Base-by-base conservation (phyloP, 2,329 filamentous ascomycete genomes). In the Elsinoe arachidis region DNA sequence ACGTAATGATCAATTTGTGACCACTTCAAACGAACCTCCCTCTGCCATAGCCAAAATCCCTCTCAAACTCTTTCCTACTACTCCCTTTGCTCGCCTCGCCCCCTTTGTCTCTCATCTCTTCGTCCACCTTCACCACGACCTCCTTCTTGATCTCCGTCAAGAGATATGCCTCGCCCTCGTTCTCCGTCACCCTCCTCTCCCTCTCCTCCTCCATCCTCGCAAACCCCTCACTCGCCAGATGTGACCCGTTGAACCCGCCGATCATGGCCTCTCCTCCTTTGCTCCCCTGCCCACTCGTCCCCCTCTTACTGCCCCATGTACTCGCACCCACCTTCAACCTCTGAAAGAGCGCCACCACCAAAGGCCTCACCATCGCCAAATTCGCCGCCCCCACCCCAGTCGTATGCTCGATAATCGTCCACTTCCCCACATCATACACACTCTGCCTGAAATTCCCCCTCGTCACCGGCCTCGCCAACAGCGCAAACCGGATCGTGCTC, bases 361-460 rank as follows among this genome's bases (percentile, higher is more conserved):
- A 58, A 5, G 70, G 68, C 10, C 69, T 65, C 14, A 70, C 60
- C 4, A 69, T 67, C 1, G 67, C 65, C 3, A 69, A 57, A 12
- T 65, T 68, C 3, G 68, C 65, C 14, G 70, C 69, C 14, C 63
- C 62, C 9, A 71, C 66, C n/a, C 68, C 68, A 4, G 71, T 61
- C n/a, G 68, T 68, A 17, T 64, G 64, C 59, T 73, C 70, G 19
- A 67, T 58, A 33, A 64, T 65, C 9, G 65, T 67, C 64, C 66
- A 68, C 14, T 69, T 64, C 30, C 63, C 65, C 6, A 56, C 35
- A 9, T 41, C 53, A 14, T 69, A 60, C 33, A 63, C 61, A 34
- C 63, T 61, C 12, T 64, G 61, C 1, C 61, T 62, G 43, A 59
- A 61, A 58, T 67, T 66, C 58, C 65, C 65, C 11, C 64, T 53